phyloP scores from a whole-genome alignment of 495 filamentous ascomycete genomes.

The Aspergillus heteromorphus region DNA sequence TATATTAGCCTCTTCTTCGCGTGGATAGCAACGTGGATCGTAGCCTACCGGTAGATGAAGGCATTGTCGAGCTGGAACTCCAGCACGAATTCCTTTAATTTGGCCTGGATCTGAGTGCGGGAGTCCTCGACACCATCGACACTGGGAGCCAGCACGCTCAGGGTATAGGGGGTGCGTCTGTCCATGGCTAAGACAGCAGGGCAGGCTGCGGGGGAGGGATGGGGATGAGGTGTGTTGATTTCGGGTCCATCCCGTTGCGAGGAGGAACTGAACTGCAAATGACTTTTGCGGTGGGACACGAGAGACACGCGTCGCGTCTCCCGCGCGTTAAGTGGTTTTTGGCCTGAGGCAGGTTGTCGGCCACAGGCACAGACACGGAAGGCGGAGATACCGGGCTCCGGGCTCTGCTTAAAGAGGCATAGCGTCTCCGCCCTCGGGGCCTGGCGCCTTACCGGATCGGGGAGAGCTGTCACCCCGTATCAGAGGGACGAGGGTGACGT shows the following conservation, averaged over 20 bases:
- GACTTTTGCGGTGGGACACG: slow-evolving; percentile 27
- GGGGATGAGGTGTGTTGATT: slow-evolving; percentile 20
- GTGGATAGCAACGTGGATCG: slow-evolving; percentile 8
- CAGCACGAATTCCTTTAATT: slow-evolving; percentile 73
- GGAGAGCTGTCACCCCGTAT: slow-evolving; percentile 23
- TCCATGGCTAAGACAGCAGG: slow-evolving; percentile 59
- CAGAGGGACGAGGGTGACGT: slow-evolving; percentile 8
- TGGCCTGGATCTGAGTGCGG: slow-evolving; percentile 48
- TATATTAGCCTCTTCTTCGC: slow-evolving; percentile 10
- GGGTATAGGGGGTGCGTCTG: slow-evolving; percentile 74
- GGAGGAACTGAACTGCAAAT: slow-evolving; percentile 20
- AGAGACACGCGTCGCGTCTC: slow-evolving; percentile 29
- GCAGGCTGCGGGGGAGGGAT: slow-evolving; percentile 14
- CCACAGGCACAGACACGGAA: not conserved
- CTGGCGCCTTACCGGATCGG: slow-evolving; percentile 32
- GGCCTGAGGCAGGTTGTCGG: slow-evolving; percentile 26
- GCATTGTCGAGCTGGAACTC: slow-evolving; percentile 94
- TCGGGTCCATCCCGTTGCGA: slow-evolving; percentile 5
- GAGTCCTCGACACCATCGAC: slow-evolving; percentile 58
- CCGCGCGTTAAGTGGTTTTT: slow-evolving; percentile 46
- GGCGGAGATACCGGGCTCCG: slow-evolving; percentile 10
- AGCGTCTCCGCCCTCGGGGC: slow-evolving; percentile 3
- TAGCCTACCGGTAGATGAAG: slow-evolving; percentile 86
- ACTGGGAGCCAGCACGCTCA: slow-evolving; percentile 71
- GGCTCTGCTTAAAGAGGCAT: not conserved